Base-by-base conservation (phyloP, 2,329 filamentous ascomycete genomes). In the Magnaporthales sp. region DNA sequence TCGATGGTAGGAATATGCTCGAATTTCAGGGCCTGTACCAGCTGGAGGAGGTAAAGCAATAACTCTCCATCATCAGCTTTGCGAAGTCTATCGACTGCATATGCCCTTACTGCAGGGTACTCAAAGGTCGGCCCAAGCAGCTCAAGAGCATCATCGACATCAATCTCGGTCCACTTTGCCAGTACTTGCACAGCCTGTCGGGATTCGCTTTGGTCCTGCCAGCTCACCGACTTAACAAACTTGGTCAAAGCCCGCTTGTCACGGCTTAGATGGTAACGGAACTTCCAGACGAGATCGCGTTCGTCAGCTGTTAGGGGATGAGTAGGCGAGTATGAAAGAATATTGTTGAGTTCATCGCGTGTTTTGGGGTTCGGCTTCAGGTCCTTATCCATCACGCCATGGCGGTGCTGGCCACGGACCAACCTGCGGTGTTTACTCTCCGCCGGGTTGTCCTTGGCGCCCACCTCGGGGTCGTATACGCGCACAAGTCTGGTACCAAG, bases 261-360 rank as follows among this genome's bases (percentile, higher is more conserved):
- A 67, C 93, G 86, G 0, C 93, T 95, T 26, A 99, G 79, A 76
- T 97, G 94, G 76, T 98, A 96, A 67, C 95, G 86, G 79, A 98
- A 99, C 73, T 96, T 95, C 96, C 96, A 99, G 24, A 99, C 88
- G 65, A 97, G 83, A 76, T 99, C 95, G 74, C 96, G 96, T 77
- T 99, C 95, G 75, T 97, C 93, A 0, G 92, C 87, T 1, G 88
- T 92, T 27, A 99, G 82, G 63, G 91, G 86, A 69, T 97, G 93
- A 0, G 94, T 97, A 3, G 95, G 95, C 7, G 94, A 93, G 73
- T 97, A 97, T 1, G 91, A 89, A 81, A 98, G 89, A 70, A 99
- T 93, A 61, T 87, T 82, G 74, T 98, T 97, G 32, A 99, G 82
- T 76, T 97, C 93, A 76, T 99, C 95, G 67, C 95, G 88, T 67